phyloP scores from a whole-genome alignment of 306 rosid species.

The Abrus pulchellus region DNA sequence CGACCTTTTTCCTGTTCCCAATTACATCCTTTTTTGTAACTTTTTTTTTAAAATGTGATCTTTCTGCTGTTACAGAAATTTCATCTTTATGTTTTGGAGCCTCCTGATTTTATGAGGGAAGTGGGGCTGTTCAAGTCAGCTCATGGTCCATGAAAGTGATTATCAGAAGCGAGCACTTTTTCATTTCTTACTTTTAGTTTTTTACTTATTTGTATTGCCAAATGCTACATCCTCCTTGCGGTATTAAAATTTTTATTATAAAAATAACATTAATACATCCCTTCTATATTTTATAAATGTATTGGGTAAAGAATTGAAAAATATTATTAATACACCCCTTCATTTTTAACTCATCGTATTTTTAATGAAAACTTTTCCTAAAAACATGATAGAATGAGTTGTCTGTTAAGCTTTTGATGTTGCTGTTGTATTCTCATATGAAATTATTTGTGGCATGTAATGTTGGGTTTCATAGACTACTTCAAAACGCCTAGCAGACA shows the following conservation, averaged over 20 bases:
- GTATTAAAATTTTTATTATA: too few species aligned
- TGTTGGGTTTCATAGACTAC: slow-evolving; percentile 64
- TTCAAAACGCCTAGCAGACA: slow-evolving; percentile 74
- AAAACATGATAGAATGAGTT: not conserved
- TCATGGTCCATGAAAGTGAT: not conserved
- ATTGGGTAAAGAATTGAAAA: too few species aligned
- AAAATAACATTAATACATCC: too few species aligned
- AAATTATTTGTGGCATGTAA: not conserved
- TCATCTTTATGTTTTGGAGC: not conserved
- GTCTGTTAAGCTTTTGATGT: not conserved
- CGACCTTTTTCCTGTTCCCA: not conserved
- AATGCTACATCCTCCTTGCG: too few species aligned
- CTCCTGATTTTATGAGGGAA: slow-evolving; percentile 12
- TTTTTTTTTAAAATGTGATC: not conserved
- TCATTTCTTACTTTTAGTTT: not conserved
- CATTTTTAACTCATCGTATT: too few species aligned
- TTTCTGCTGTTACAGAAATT: not conserved
- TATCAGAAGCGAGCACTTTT: not conserved
- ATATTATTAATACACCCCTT: too few species aligned
- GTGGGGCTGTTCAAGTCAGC: too few species aligned
- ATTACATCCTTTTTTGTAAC: not conserved
- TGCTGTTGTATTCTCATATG: not conserved
- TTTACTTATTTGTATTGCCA: not conserved
- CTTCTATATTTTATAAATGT: too few species aligned
- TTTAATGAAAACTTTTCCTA: too few species aligned